Evolutionary conservation across 371 early-diverging fungal species (phyloP), one percentile per base, ranked within the genome.

Genomic region (Lichtheimia hyalospora): DNA sequence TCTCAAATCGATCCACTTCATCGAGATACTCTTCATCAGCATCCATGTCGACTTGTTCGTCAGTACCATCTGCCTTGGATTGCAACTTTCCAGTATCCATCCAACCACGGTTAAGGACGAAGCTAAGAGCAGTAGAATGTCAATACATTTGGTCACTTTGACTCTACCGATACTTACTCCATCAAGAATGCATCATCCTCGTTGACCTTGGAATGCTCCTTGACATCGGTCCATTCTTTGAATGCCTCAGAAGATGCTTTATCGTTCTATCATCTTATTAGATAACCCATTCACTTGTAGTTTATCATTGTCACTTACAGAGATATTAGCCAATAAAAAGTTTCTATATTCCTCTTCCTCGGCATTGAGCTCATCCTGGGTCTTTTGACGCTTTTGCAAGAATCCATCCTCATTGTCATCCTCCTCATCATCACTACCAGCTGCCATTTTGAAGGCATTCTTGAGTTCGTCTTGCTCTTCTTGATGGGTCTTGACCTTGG

Each of bases 51-150:
- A 84, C 85, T 18, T 86, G 84, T 1, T 79, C 53, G 12, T n/a
- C 85, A 3, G 85, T 80, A 57, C 90, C 77, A 10, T 61, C 59
- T 89, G 71, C 60, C 52, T 64, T 66, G 49, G 75, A 76, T 39
- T 62, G 42, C 5, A 28, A 21, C 48, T 83, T 76, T n/a, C 81
- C 78, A 63, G 89, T 91, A 50, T 93, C 95, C 8, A 95, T 83
- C 98, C 98, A 98, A 5, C 96, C 95, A 60, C 92, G 91, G 66
- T 93, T 97, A 55, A 98, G 63, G 24, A 98, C 86, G 66, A 90
- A 92, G 54, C 85, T 84, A 34, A 34, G n/a, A n/a, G n/a, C 8
- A 10, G 10, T 34, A 34, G 10, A 34, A 34, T 34, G 34, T 34
- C 34, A 34, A 18, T 12, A 57, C 39, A 40, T 2, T 12, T n/a